phyloP scores from a whole-genome alignment of 495 filamentous ascomycete species.

The Extremus antarcticus region DNA sequence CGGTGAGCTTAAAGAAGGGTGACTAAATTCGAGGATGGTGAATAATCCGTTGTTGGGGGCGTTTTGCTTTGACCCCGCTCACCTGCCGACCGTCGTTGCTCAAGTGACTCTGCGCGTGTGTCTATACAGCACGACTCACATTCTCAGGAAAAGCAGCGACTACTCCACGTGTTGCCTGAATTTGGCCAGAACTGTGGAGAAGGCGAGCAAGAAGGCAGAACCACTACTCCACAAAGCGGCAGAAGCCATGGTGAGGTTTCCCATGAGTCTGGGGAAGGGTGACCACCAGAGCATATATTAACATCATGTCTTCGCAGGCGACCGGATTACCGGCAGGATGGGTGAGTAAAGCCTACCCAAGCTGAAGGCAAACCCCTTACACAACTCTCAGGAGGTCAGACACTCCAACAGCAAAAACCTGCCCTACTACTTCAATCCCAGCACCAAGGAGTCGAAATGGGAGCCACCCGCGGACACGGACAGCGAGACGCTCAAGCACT shows the following conservation, averaged over 20 bases:
- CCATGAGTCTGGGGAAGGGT: not conserved
- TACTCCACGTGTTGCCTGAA: not conserved
- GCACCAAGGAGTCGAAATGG: constrained; percentile 78
- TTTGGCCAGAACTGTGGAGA: not conserved
- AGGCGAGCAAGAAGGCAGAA: not conserved
- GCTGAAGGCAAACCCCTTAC: not conserved
- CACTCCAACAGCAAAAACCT: constrained; percentile 95
- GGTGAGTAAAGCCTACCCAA: not conserved
- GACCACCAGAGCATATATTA: not conserved
- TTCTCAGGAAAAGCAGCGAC: not conserved
- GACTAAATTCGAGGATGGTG: not conserved
- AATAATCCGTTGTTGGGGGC: not conserved
- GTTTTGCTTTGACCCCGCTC: not conserved
- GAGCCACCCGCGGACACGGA: constrained; percentile 81
- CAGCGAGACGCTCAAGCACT: constrained; percentile 77
- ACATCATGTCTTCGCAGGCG: constrained; percentile 1
- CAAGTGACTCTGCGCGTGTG: too few relatives aligned
- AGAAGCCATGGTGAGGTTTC: constrained; percentile 1
- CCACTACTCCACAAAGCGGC: not conserved
- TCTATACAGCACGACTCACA: too few relatives aligned
- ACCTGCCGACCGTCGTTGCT: not conserved
- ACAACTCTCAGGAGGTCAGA: constrained; percentile 68
- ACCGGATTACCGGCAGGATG: constrained; percentile 1
- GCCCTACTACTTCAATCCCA: constrained; percentile 91
- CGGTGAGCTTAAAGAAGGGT: not conserved